Evolutionary conservation across 441 rosid genomes (phyloP), one percentile per base, ranked within the genome.

Genomic region (Gossypium trilobum): DNA sequence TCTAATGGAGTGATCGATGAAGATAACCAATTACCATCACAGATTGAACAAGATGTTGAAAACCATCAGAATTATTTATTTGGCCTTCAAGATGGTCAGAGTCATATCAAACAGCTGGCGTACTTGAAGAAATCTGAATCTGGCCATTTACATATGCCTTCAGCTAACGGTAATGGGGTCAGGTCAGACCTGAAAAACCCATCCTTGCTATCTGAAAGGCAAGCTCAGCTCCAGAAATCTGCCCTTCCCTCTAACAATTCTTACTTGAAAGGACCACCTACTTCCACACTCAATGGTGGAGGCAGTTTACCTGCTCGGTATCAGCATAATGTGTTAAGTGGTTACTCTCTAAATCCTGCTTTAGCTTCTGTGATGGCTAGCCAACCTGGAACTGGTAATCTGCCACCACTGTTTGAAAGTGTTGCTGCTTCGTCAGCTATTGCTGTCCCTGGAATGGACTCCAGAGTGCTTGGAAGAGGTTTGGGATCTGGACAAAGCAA

Each of bases 321-420:
- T 81, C 96, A 86, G 73, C 84, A 86, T 70, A 96, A 88, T 76
- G 80, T 86, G 56, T 69, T 82, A 54, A 78, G 83, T 73, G 89
- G 87, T 36, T 90, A 87, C 55, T 64, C 91, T 16, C 52, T 85
- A 4, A 87, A 82, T 79, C 95, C 95, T 10, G 87, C 86, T 59
- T 63, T 89, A 71, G 83, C 88, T 31, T 85, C 96, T 56, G 73
- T 84, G 85, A 84, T 90, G 86, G 85, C 88, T 51, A 77, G 79
- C 79, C 98, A 94, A 69, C 81, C 88, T 65, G 91, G 91, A 52
- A 74, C 75, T 46, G 85, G 81, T 68, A 89, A 78, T 83, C 77
- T 82, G 54, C 90, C 97, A 16, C 89, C 92, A 13, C 73, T 85
- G 70, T 84, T 81, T 85, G 98, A 87, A 64, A 88, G 85, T 85